Evolutionary conservation across 176 grass and related monocot genomes (phyloP).

Genomic region (Cenchrus americanus): DNA sequence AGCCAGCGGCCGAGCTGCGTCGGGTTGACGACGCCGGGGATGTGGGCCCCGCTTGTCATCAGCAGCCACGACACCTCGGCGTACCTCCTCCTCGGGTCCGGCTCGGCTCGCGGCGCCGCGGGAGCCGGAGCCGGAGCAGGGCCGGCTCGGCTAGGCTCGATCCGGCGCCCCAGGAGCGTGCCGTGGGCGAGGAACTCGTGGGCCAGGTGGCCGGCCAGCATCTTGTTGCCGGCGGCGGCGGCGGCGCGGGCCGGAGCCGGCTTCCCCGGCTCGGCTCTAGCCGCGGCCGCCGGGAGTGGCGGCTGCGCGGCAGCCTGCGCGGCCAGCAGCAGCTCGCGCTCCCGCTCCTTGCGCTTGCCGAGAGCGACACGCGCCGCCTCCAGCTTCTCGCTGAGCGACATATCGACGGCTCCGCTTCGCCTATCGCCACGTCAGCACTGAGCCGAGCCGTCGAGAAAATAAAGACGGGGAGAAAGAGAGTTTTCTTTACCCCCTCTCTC

Average conservation of each 20-base stretch:
- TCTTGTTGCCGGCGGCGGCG: slow-evolving; percentile 48
- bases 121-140: neutral
- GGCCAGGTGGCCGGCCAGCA: slow-evolving; percentile 77
- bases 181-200: slow-evolving; percentile 80
- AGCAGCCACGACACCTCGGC: slow-evolving; percentile 62
- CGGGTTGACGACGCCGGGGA: slow-evolving; percentile 87
- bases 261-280: slow-evolving; percentile 49
- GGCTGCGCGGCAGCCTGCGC: neutral
- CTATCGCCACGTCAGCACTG: slow-evolving; percentile 45
- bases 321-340: slow-evolving; percentile 42
- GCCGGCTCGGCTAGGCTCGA: slow-evolving; percentile 27
- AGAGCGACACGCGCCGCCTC: slow-evolving; percentile 60
- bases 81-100: slow-evolving; percentile 49
- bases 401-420: slow-evolving; percentile 36
- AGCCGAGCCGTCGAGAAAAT: slow-evolving; percentile 1
- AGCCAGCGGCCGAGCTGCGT: slow-evolving; percentile 84
- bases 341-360: slow-evolving; percentile 75
- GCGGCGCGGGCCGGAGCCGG: slow-evolving; percentile 23
- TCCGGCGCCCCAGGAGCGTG: slow-evolving; percentile 61
- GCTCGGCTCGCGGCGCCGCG: slow-evolving; percentile 28
- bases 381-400: slow-evolving; percentile 64
- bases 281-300: neutral
- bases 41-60: slow-evolving; percentile 52
- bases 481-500: neutral
- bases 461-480: neutral